phyloP scores from a whole-genome alignment of 2,329 filamentous ascomycete species.

The Neonectria faginata region DNA sequence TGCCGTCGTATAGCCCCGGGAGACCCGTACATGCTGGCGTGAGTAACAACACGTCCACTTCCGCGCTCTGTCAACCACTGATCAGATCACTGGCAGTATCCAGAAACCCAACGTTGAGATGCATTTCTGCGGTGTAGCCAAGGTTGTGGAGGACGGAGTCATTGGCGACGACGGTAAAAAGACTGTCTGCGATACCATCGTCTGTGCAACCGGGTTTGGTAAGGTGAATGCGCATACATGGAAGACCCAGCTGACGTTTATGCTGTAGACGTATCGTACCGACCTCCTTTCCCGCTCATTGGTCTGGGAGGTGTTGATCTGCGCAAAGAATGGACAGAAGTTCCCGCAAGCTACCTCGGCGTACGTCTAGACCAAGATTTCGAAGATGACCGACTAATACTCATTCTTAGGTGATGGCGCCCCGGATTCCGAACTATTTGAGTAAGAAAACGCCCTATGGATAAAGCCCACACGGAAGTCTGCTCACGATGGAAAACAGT shows the following conservation, averaged over 20 bases:
- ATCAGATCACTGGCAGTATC: neutral
- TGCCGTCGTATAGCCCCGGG: constrained; percentile 12
- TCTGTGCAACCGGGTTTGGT: constrained; percentile 23
- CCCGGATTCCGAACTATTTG: too few species aligned
- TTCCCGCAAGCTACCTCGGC: neutral
- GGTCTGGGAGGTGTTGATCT: neutral
- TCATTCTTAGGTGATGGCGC: neutral
- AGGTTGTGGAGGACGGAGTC: constrained; percentile 1
- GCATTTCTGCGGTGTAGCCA: constrained; percentile 13
- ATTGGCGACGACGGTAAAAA: constrained; percentile 9
- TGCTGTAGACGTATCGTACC: constrained; percentile 3
- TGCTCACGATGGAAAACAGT: too few species aligned
- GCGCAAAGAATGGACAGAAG: neutral
- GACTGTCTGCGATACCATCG: constrained; percentile 8
- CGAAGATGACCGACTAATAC: neutral
- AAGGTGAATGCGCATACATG: neutral
- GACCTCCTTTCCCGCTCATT: constrained; percentile 4
- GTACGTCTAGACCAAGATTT: neutral
- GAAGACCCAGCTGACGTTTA: neutral
- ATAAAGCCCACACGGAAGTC: too few species aligned
- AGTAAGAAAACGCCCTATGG: too few species aligned
- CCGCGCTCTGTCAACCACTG: neutral
- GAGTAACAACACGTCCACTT: neutral
- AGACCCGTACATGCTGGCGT: constrained; percentile 19
- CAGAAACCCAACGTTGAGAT: constrained; percentile 17